Base-by-base conservation (phyloP, 371 early-diverging fungal species). In the Mycotypha africana region DNA sequence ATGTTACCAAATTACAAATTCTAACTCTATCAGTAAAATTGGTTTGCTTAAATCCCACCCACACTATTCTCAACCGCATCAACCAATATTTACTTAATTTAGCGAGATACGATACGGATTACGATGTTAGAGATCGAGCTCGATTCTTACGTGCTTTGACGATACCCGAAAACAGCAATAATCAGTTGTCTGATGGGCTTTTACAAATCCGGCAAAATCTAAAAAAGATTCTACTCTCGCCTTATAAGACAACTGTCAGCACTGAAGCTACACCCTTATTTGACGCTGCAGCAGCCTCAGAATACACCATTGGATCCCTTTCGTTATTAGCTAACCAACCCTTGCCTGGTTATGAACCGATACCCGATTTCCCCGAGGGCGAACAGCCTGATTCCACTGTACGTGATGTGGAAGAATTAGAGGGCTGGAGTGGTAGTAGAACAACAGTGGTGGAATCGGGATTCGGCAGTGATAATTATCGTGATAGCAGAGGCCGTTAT, bases 71-170 rank as follows among this genome's bases (percentile, higher is more conserved):
- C 24, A 67, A 66, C 21, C 57, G 75, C 2, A 63, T 88, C 20
- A 79, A 86, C 42, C 75, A 83, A 41, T 88, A 93, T 58, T 60
- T 91, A 16, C 76, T 92, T 28, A 79, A 88, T 28, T 66, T 97
- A 45, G 95, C 95, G 1, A 75, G 91, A 24, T 95, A 88, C 52
- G 98, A 97, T 58, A 58, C 76, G 14, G 78, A 83, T 53, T 94
- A 87, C 50, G 92, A 92, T 58, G 85, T 96, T 1, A 79, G 98
- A 25, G 98, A 97, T 53, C 81, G 93, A 15, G 92, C 91, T 9
- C 65, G 98, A 30, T 81, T 90, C 51, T 65, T 95, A 31, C 79
- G 85, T 32, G 85, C 76, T 1, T 61, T 95, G 42, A 79, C 89
- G 12, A 66, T 81, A 45, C 73, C 78, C 10, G 54, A 45, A 37